Percentiles rank a stretch among this genome's conserved stretches.
Conservation (phyloP, 352 stramenopile genomes). For the Peronospora belbahrii region DNA sequence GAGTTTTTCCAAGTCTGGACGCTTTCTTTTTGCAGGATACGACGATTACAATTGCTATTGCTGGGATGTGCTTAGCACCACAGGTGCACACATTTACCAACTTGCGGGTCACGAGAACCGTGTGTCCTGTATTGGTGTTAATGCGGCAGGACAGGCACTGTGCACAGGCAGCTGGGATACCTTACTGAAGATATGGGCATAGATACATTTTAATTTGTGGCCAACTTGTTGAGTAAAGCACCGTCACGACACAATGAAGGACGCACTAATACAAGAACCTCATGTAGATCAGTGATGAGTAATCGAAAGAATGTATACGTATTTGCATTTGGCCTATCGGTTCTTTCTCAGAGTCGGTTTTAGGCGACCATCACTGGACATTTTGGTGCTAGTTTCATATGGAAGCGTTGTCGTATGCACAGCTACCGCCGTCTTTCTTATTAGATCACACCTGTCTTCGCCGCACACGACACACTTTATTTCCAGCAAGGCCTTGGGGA, state of each 20-base stretch:
- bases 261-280: neutral
- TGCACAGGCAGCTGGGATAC: conserved; percentile 99
- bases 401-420: no score
- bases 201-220: conserved; percentile 8
- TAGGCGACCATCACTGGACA: no score
- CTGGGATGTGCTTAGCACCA: conserved; percentile 93
- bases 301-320: conserved; percentile 10
- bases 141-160: conserved; percentile 91
- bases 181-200: conserved; percentile 96
- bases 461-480: no score
- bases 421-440: no score
- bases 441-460: no score
- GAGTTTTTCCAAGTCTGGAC: conserved; percentile 91
- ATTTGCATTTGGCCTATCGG: no score
- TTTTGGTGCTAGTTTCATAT: no score
- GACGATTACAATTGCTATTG: conserved; percentile 97
- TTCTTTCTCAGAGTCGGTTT: no score
- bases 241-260: neutral
- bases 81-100: conserved; percentile 86
- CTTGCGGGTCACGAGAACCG: conserved; percentile 93
- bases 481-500: no score
- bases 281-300: neutral
- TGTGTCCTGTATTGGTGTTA: conserved; percentile 95
- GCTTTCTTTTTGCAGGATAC: conserved; percentile 97
- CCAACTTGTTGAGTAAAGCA: conserved; percentile 1